Evolutionary conservation across 1,284 basidiomycete species (phyloP), one percentile per base, ranked within the genome.

Genomic region (Apiotrichum veenhuisii): DNA sequence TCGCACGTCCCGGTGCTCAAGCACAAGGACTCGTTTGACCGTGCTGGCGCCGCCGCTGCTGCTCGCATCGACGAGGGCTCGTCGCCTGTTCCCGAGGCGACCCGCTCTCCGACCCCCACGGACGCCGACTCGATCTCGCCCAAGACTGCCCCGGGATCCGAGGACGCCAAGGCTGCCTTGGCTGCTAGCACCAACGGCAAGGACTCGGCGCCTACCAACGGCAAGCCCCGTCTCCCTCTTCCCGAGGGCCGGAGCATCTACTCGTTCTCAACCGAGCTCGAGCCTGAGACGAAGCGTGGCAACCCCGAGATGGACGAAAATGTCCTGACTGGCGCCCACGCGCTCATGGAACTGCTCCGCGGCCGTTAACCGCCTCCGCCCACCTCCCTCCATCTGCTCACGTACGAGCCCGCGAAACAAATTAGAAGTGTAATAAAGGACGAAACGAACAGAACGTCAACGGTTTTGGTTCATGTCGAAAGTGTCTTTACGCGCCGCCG

Each of bases 21-120:
- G 50, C 61, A 59, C 55, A 58, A 53, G 36, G 61, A 63, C 51
- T 60, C 58, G 47, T 63, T 63, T 55, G 58, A 59, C 56, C 61
- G 61, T n/a, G 51, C 61, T 30, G 45, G 45, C 23, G 30, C 44
- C 33, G 27, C 33, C n/a, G 20, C 27, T 12, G 27, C 20, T 46
- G 53, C 34, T 2, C 47, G 54, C 5, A 58, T 58, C 25, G 33
- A 53, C 20, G 48, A 47, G 40, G 40, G 25, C 36, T 51, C 57
- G 17, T 58, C 60, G 40, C 57, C 57, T 8, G 60, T 62, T n/a
- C 60, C 60, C 42, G 57, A 45, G 18, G 47, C 50, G 54, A 62
- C 60, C 25, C 57, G 60, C 23, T 58, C 57, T 10, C 45, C 60
- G 18, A 62, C 60, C 7, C 60, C 60, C 11, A 59, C 54, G 20